Conservation (phyloP, 176 grass and related monocot genomes). For the Zea mays region Zm-B73-REFERENCE-NAM-5.0 NC_050098.1:197009501-197010000, state of each 20-base stretch:
- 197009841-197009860: constrained; percentile 71
- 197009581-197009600: constrained; percentile 8
- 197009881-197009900: constrained; percentile 67
- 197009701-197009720: constrained; percentile 4
- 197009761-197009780: constrained; percentile 41
- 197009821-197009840: constrained; percentile 69
- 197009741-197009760: constrained; percentile 50
- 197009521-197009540: not conserved
- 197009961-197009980: not conserved
- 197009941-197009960: not conserved
- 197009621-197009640: not conserved
- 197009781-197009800: constrained; percentile 42
- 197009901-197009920: not conserved
- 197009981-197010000: not conserved
- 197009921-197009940: constrained; percentile 4
- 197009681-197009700: constrained; percentile 30
- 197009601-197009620: constrained; percentile 17
- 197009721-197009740: constrained; percentile 49
- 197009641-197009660: constrained; percentile 10
- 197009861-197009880: constrained; percentile 64
- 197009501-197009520: not conserved
- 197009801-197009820: constrained; percentile 52
- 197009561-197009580: not conserved
- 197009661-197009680: constrained; percentile 19
- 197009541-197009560: not conserved